A percentile compares a stretch with the other conserved stretches of the same genome.
Conservation (phyloP, 371 early-diverging fungal genomes). For the Syncephalis fuscata region DNA sequence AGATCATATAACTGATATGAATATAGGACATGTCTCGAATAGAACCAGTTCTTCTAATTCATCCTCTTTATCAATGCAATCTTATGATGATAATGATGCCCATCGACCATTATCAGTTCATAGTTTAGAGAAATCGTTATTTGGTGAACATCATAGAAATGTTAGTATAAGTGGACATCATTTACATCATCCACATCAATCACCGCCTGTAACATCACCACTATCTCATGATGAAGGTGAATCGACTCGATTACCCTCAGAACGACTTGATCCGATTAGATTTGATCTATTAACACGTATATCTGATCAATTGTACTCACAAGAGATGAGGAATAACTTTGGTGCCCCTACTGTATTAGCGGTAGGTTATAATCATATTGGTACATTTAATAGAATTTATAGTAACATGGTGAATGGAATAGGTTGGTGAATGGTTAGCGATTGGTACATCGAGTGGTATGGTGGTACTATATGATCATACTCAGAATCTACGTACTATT, state of each 20-base stretch:
- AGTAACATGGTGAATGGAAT: too few relatives aligned
- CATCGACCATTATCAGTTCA: too few relatives aligned
- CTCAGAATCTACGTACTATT: conserved; percentile 42
- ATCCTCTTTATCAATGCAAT: too few relatives aligned
- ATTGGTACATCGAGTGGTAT: conserved; percentile 59
- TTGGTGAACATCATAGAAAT: too few relatives aligned
- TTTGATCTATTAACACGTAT: conserved; percentile 51
- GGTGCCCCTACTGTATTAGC: conserved; percentile 39
- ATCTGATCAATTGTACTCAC: conserved; percentile 44
- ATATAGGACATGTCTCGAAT: too few relatives aligned
- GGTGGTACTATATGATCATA: conserved; percentile 48
- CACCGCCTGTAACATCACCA: too few relatives aligned
- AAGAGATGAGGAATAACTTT: conserved; percentile 26
- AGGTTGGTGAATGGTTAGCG: conserved; percentile 42
- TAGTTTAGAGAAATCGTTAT: too few relatives aligned
- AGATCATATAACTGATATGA: too few relatives aligned
- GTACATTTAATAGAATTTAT: conserved; percentile 8
- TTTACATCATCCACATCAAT: too few relatives aligned
- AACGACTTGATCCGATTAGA: conserved; percentile 51
- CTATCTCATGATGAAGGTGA: conserved; percentile 3
- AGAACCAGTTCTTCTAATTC: too few relatives aligned
- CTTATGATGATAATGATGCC: too few relatives aligned
- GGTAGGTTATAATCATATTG: conserved; percentile 19
- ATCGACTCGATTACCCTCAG: conserved; percentile 7
- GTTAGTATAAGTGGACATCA: too few relatives aligned